These are phyloP conservation scores for Cucumis sativus DNA, from an alignment of 306 rosid genomes.

Conservation along the genomic window DNA sequence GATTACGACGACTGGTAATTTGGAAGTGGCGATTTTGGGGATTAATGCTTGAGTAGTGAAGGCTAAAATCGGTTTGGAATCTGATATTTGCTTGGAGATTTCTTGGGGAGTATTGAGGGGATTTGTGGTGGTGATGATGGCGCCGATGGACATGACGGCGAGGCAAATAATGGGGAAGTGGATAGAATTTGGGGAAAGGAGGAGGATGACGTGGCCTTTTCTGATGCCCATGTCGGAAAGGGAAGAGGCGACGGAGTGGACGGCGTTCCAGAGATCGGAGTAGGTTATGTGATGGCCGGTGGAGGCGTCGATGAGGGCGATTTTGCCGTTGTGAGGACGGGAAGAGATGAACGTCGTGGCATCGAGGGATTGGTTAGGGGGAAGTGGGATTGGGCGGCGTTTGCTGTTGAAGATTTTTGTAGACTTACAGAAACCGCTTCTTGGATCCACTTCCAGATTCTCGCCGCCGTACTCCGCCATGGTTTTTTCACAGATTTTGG, in stretches of 20 bases:
- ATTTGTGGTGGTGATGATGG: slow-evolving; percentile 76
- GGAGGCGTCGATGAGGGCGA: slow-evolving; percentile 74
- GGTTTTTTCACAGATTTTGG: neutral
- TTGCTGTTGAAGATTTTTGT: slow-evolving; percentile 62
- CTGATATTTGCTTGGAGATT: slow-evolving; percentile 65
- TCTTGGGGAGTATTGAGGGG: slow-evolving; percentile 76
- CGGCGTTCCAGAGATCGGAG: slow-evolving; percentile 52
- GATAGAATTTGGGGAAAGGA: slow-evolving; percentile 78
- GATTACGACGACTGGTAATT: slow-evolving; percentile 44
- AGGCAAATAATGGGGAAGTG: slow-evolving; percentile 69
- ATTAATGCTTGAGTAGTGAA: slow-evolving; percentile 45
- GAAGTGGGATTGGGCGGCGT: slow-evolving; percentile 41
- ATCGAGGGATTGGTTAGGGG: slow-evolving; percentile 41
- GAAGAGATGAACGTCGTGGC: slow-evolving; percentile 75
- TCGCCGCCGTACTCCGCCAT: slow-evolving; percentile 4
- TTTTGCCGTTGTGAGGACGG: slow-evolving; percentile 47
- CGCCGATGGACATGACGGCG: slow-evolving; percentile 83
- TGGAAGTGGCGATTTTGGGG: slow-evolving; percentile 38
- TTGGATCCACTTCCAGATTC: slow-evolving; percentile 17
- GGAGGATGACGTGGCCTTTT: slow-evolving; percentile 67
- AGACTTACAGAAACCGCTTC: slow-evolving; percentile 56
- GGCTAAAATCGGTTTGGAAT: slow-evolving; percentile 59
- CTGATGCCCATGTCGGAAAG: slow-evolving; percentile 54
- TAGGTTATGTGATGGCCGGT: slow-evolving; percentile 54
- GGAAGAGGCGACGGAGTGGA: slow-evolving; percentile 33